Conservation (phyloP, 2,329 filamentous ascomycete species). For the Chaetomium olivaceum region DNA sequence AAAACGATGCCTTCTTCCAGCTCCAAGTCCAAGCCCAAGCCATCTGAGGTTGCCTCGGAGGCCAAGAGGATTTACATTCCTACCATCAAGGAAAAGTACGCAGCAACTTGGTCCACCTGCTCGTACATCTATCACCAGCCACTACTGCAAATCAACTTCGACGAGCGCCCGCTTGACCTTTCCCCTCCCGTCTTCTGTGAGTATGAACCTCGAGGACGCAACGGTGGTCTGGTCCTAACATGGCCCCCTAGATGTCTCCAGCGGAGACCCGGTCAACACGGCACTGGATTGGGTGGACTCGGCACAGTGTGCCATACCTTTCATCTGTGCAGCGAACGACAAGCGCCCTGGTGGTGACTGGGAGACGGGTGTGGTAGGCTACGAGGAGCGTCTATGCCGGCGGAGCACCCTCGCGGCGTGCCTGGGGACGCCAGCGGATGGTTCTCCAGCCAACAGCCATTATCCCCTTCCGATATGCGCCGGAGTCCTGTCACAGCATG, state of each 20-base stretch:
- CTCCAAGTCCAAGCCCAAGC: conserved; percentile 55
- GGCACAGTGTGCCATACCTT: conserved; percentile 53
- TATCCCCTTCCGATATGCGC: conserved; percentile 73
- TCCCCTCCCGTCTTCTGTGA: conserved; percentile 49
- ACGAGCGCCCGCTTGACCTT: conserved; percentile 40
- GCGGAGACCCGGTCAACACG: conserved; percentile 60
- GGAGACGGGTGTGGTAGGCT: conserved; percentile 63
- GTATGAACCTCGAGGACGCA: conserved; percentile 14
- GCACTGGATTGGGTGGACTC: conserved; percentile 57
- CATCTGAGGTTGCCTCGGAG: conserved; percentile 70
- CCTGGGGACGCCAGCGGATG: conserved; percentile 61
- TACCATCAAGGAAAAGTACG: conserved; percentile 59
- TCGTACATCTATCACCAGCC: conserved; percentile 61
- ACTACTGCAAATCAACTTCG: conserved; percentile 47
- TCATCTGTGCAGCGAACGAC: conserved; percentile 75
- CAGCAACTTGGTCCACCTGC: conserved; percentile 54
- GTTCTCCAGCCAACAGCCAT: conserved; percentile 49
- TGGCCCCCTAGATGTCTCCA: conserved; percentile 46
- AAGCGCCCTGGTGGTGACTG: conserved; percentile 77
- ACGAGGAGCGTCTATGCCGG: conserved; percentile 72
- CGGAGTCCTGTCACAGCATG: conserved; percentile 68
- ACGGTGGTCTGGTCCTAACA: conserved; percentile 27
- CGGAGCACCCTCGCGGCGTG: conserved; percentile 72
- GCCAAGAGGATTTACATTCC: conserved; percentile 72
- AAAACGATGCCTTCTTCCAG: conserved; percentile 50